Evolutionary conservation across 164 flowering plant genomes (phyloP), one percentile per base, ranked within the genome.

Genomic region (Liriodendron chinense): DNA sequence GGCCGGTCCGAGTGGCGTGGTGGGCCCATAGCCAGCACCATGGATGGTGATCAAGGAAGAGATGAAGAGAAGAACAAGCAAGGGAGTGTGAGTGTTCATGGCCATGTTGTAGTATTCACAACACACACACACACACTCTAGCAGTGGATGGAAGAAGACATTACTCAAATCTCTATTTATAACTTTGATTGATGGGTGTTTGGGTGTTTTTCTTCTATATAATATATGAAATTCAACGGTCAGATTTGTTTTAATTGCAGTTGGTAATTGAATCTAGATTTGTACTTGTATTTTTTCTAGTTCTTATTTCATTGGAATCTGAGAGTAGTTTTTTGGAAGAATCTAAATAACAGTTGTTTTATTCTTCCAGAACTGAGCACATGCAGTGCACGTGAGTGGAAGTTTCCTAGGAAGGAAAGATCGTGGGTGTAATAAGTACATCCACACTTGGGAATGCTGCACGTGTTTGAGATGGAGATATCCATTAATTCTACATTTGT

Each of bases 1-100:
- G 48, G 73, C 34, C 2, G 67, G 50, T 22, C 34, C 73, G n/a
- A 50, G 57, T 10, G 70, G 73, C n/a, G 9, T 78, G 64, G 53
- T 48, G 53, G n/a, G 63, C 13, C 28, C 78, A 34, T 79, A 79
- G 21, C 68, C 61, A 14, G 66, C 81, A 1, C 72, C 77, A 49
- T 68, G 24, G 48, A 49, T 21, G 10, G 16, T 68, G 75, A 49
- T 78, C 63, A 75, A 57, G 65, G 69, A 53, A 20, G 23, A 62
- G 69, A 74, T 18, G 13, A 78, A 9, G 22, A 73, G 57, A 5
- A 78, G 13, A 20, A 63, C 16, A 9, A 78, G 70, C 47, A 73
- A 12, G 20, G 65, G 59, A 78, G 65, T 64, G 72, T 16, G 61
- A 69, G 69, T 25, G 61, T 65, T 65, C 59, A 47, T 64, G 61